Percentiles rank a stretch among this genome's conserved stretches.
Evolutionary conservation across 78 protist species (phyloP).

Genomic region (Cavenderia fasciculata): DNA sequence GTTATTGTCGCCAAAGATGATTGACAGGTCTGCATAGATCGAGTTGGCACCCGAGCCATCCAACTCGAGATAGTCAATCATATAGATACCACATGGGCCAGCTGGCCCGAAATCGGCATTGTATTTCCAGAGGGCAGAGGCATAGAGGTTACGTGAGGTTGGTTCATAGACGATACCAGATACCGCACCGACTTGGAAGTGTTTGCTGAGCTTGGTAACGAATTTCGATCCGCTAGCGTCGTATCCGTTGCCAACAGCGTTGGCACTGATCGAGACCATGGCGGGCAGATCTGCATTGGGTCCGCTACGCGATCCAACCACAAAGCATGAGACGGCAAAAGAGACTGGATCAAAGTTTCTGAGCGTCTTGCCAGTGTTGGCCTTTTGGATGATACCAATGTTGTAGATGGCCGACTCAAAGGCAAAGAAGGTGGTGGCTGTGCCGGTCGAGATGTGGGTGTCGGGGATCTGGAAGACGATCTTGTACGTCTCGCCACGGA

Average conservation of each 20-base stretch:
- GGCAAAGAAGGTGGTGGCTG: too few species aligned
- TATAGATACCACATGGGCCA: constrained; percentile 42
- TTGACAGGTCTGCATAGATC: not conserved
- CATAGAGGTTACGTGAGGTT: not conserved
- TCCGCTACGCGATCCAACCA: constrained; percentile 13
- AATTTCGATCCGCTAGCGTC: not conserved
- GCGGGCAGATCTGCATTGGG: not conserved
- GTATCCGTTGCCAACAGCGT: constrained; percentile 17
- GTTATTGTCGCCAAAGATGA: not conserved
- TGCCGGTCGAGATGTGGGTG: too few species aligned
- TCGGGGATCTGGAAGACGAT: too few species aligned
- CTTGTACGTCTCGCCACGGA: too few species aligned
- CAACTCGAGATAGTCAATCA: not conserved
- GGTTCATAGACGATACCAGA: constrained; percentile 41
- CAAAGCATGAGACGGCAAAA: constrained; percentile 23
- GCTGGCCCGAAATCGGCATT: constrained; percentile 45
- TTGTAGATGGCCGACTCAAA: too few species aligned
- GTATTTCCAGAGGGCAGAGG: not conserved
- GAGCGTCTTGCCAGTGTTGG: too few species aligned
- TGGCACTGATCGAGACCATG: not conserved
- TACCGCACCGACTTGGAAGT: constrained; percentile 32
- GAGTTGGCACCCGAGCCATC: too few species aligned
- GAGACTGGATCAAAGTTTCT: too few species aligned
- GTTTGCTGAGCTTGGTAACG: not conserved
- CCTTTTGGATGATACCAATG: too few species aligned